Evolutionary conservation across 225 moss, liverwort and hornwort species (phyloP).

Genomic region (Sphagnum tenellum): DNA sequence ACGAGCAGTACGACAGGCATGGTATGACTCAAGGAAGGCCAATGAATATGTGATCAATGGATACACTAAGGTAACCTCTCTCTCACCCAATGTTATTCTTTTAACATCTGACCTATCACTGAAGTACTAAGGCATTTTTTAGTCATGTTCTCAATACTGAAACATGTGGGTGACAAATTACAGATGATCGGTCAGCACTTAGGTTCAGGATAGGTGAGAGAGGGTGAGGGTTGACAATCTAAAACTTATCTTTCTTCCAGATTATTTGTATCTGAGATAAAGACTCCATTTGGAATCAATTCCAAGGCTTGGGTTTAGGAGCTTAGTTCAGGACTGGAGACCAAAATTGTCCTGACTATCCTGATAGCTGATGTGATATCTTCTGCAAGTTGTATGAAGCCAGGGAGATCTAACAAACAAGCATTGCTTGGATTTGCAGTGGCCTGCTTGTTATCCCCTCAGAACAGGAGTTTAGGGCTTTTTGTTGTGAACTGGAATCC

Average conservation of each 20-base stretch:
- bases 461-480: not conserved
- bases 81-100: too few species aligned
- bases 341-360: not conserved
- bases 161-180: too few species aligned
- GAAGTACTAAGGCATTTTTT: too few species aligned
- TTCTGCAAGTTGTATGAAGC: slow-evolving; percentile 44
- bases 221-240: not conserved
- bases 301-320: too few species aligned
- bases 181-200: too few species aligned
- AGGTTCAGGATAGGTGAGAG: too few species aligned
- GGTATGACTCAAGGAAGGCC: slow-evolving; percentile 54
- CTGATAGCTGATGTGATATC: not conserved
- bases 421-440: slow-evolving; percentile 77
- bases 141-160: too few species aligned
- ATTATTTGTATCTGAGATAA: not conserved
- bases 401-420: slow-evolving; percentile 67
- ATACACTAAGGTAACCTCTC: slow-evolving; percentile 62
- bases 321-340: not conserved
- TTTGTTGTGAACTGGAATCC: not conserved
- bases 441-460: slow-evolving; percentile 48
- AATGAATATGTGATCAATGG: slow-evolving; percentile 72
- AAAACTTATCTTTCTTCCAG: too few species aligned
- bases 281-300: too few species aligned
- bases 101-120: too few species aligned
- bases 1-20: slow-evolving; percentile 72